A percentile compares a stretch with the other conserved stretches of the same genome.
phyloP scores from a whole-genome alignment of 306 rosid species.

The Cyclanthera cordifolia region DNA sequence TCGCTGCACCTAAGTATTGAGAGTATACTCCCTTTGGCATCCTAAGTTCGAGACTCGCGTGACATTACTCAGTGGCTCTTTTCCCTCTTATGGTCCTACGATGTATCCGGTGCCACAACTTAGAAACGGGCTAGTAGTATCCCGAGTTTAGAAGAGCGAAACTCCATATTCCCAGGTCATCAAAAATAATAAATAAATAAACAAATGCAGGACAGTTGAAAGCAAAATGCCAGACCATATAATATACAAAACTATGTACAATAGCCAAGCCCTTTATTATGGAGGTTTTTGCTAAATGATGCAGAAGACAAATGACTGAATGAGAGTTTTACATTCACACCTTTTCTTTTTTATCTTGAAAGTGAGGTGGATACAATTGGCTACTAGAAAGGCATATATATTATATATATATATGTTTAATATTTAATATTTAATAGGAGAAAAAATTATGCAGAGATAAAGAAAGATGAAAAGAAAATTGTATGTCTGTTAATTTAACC shows the following conservation, averaged over 20 bases:
- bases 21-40: no score
- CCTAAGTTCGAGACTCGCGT: no score
- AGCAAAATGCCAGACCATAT: background rate
- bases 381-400: conserved; percentile 1
- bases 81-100: no score
- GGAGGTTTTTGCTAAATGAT: background rate
- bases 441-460: background rate
- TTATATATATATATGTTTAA: background rate
- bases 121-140: no score
- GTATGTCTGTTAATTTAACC: conserved; percentile 8
- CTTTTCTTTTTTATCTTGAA: background rate
- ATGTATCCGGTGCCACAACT: no score
- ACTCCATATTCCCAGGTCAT: no score
- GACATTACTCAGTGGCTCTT: no score
- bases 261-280: background rate
- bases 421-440: background rate
- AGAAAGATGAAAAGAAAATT: background rate
- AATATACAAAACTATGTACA: background rate
- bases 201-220: background rate
- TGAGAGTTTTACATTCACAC: conserved; percentile 8
- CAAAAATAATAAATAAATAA: no score
- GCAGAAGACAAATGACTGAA: background rate
- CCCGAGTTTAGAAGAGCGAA: no score
- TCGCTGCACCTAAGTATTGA: no score
- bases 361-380: conserved; percentile 8